phyloP scores from a whole-genome alignment of 805 yeast species.

The Kockiozyma suomiensis region DNA sequence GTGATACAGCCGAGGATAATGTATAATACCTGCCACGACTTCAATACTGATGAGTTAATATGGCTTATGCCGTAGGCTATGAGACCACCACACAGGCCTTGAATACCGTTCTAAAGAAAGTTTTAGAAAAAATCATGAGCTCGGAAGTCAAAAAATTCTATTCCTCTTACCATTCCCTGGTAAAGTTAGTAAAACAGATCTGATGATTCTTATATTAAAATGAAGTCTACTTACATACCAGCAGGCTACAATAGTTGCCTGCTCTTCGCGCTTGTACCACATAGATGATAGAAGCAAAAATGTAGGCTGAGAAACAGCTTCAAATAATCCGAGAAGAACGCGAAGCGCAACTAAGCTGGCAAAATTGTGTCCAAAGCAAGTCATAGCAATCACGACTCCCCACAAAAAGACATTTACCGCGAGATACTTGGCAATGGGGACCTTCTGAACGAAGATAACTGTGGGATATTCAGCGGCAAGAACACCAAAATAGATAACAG shows the following conservation, averaged over 20 bases:
- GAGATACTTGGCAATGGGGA: constrained; percentile 43
- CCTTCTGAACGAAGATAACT: constrained; percentile 46
- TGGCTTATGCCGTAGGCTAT: constrained; percentile 11
- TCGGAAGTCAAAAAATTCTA: too few relatives aligned
- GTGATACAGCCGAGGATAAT: constrained; percentile 9
- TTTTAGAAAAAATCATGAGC: too few relatives aligned
- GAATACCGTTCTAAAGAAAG: constrained; percentile 49
- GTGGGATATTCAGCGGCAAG: constrained; percentile 51
- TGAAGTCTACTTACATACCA: constrained; percentile 51
- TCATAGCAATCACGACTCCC: constrained; percentile 51
- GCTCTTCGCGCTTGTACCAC: constrained; percentile 52
- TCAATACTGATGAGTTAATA: constrained; percentile 5
- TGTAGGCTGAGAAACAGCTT: constrained; percentile 57
- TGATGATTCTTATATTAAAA: constrained; percentile 41
- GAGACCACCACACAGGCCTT: background rate
- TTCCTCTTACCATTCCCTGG: too few relatives aligned
- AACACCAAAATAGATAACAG: constrained; percentile 55
- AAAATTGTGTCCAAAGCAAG: constrained; percentile 36
- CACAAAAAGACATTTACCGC: constrained; percentile 45
- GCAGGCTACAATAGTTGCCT: constrained; percentile 50
- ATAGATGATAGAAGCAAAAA: constrained; percentile 59
- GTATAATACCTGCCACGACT: constrained; percentile 14
- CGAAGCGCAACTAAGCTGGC: constrained; percentile 52
- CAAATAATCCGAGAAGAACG: constrained; percentile 54
- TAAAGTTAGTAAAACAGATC: too few relatives aligned